Base-by-base conservation (phyloP, 2,329 filamentous ascomycete genomes). In the Neonectria neomacrospora region DNA sequence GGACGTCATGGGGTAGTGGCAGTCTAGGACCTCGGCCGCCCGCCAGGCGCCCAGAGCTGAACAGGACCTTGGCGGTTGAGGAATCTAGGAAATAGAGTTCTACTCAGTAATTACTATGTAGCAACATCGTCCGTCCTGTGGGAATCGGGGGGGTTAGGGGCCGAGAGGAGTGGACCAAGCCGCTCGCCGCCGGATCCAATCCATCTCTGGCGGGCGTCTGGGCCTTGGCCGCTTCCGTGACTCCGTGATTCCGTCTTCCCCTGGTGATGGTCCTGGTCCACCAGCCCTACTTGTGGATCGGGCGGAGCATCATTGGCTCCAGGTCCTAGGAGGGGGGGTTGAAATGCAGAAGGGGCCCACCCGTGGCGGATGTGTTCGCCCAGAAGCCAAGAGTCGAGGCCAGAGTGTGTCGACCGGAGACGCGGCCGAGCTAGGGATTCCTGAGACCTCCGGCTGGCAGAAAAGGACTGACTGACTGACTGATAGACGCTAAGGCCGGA, bases 231-330 rank as follows among this genome's bases (percentile, higher is more conserved):
- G 28, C 45, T 41, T 41, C n/a, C 37, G 34, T 8, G 14, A 14
- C 2, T 37, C 14, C 34, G 34, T n/a, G 14, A 26, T 48, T 30
- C 45, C 28, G 41, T 37, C 57, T 64, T 54, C 65, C 68, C 68
- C 64, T 67, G 62, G 53, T 37, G 32, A 37, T 2, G 5, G 14
- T 7, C 37, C n/a, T 41, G 37, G 37, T 20, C 51, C 57, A 71
- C 59, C 71, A 73, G 71, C 71, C 71, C 71, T 73, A 73, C 57
- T 59, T 71, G 71, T 73, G 71, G 71, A 73, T 71, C 61, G 52
- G 44, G 60, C 55, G 61, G 54, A 61, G 53, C 34, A 52, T 63
- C 39, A 73, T 72, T 72, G 71, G 67, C 39, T 54, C 55, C 51
- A 54, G 45, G n/a, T 20, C 16, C 37, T 41, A 20, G 37, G 37